phyloP scores from a whole-genome alignment of 352 stramenopile genomes.

The Phytophthora quininea region DNA sequence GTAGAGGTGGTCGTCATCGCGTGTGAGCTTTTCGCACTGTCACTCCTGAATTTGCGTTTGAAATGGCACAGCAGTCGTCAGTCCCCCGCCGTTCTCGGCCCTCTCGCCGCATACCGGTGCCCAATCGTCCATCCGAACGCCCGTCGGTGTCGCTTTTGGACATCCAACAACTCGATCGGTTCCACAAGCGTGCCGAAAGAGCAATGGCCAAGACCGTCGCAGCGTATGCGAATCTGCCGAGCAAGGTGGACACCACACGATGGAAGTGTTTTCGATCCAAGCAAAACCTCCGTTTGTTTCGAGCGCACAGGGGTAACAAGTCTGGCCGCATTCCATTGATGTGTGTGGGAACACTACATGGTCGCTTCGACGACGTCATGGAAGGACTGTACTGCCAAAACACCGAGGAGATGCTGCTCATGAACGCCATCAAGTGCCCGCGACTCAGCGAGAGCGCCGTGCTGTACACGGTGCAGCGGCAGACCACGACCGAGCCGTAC shows the following conservation, averaged over 20 bases:
- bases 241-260: slow-evolving; percentile 28
- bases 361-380: slow-evolving; percentile 55
- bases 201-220: slow-evolving; percentile 41
- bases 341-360: slow-evolving; percentile 37
- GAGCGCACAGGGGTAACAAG: slow-evolving; percentile 2
- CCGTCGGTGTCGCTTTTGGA: slow-evolving; percentile 17
- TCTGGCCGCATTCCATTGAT: slow-evolving; percentile 19
- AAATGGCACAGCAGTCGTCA: background rate
- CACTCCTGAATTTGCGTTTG: background rate
- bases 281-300: slow-evolving; percentile 40
- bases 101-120: slow-evolving; percentile 31
- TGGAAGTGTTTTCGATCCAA: slow-evolving; percentile 50
- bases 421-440: slow-evolving; percentile 43
- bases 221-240: slow-evolving; percentile 32
- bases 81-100: slow-evolving; percentile 18
- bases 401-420: slow-evolving; percentile 53
- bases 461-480: slow-evolving; percentile 38
- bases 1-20: background rate
- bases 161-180: slow-evolving; percentile 43
- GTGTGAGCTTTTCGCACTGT: background rate
- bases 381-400: slow-evolving; percentile 44
- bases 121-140: slow-evolving; percentile 27
- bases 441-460: slow-evolving; percentile 41
- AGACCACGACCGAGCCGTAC: slow-evolving; percentile 38
- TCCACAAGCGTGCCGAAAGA: slow-evolving; percentile 39